A percentile compares a stretch with the other conserved stretches of the same genome.
Conservation (phyloP, 768 basidiomycete genomes). For the Kwoniella mangroviensis region DNA sequence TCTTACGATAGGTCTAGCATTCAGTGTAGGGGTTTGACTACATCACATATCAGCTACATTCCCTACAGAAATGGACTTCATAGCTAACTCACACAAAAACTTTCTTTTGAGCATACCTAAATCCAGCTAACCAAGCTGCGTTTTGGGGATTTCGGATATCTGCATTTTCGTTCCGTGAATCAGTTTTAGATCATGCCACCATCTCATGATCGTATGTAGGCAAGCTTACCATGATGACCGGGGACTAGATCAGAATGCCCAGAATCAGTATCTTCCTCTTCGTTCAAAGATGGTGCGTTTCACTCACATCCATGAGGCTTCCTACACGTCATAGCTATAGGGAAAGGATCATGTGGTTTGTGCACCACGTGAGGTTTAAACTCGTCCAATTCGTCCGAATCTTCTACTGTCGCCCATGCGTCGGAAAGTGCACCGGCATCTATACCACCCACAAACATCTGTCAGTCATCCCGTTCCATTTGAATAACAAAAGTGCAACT, state of each 20-base stretch:
- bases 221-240: slow-evolving; percentile 56
- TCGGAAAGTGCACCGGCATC: slow-evolving; percentile 58
- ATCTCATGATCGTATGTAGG: background rate
- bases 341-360: slow-evolving; percentile 65
- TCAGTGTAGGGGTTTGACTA: slow-evolving; percentile 73
- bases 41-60: background rate
- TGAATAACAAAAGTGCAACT: background rate
- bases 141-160: slow-evolving; percentile 67
- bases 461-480: background rate
- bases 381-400: slow-evolving; percentile 61
- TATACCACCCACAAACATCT: background rate
- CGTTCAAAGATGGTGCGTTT: slow-evolving; percentile 10
- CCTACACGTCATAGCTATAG: slow-evolving; percentile 71
- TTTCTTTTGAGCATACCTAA: slow-evolving; percentile 66
- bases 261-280: background rate
- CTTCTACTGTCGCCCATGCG: slow-evolving; percentile 59
- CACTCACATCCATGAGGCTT: slow-evolving; percentile 65
- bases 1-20: slow-evolving; percentile 68
- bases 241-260: slow-evolving; percentile 51
- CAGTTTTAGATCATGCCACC: slow-evolving; percentile 37
- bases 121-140: slow-evolving; percentile 70
- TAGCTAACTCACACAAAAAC: slow-evolving; percentile 67
- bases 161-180: slow-evolving; percentile 13
- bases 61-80: background rate
- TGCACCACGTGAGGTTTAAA: slow-evolving; percentile 70